Evolutionary conservation across 805 yeast genomes (phyloP), one percentile per base, ranked within the genome.

Genomic region (Saccharomycopsis sp.): DNA sequence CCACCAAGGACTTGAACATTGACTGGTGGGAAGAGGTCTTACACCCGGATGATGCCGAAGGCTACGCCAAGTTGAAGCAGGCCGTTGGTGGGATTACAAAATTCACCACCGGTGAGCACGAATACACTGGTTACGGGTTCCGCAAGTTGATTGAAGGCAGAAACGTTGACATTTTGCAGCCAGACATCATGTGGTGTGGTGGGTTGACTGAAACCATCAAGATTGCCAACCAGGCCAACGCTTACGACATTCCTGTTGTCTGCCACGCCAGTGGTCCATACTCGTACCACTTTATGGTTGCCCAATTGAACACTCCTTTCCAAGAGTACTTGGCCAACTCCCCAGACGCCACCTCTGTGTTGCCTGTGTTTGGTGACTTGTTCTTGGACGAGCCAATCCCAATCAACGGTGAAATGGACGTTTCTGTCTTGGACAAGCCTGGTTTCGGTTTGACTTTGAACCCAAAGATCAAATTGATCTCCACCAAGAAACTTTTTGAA

Each of bases 261-360:
- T 73, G 73, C 26, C 74, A 69, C 49, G 74, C 73, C 25, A 64
- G 70, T n/a, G 73, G 74, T 43, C 71, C 73, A 30, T 68, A 69
- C 54, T 67, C 72, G 4, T 68, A 69, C 54, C 73, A 68, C 51
- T 68, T 68, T 48, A 72, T 68, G 36, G 66, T 64, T 13, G 64
- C 71, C 10, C 73, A 67, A 49, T 60, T 61, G 46, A 68, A 69
- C 52, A 67, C 74, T 22, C 73, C 73, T 32, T 69, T 69, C 63
- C 74, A 69, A 52, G 74, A 68, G 52, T 69, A 69, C 46, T 55
- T 69, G 38, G 69, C 71, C 41, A 69, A 67, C 54, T 68, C 73
- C 3, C 73, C 73, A 36, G 73, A 69, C 46, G 62, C 71, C 6
- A 57, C 53, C 35, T 51, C 63, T 29, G 68, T 67, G 9, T 52